Percentiles rank a stretch among this genome's conserved stretches.
Evolutionary conservation across 169 alveolate genomes (phyloP).

Genomic region (Perkinsus marinus): DNA sequence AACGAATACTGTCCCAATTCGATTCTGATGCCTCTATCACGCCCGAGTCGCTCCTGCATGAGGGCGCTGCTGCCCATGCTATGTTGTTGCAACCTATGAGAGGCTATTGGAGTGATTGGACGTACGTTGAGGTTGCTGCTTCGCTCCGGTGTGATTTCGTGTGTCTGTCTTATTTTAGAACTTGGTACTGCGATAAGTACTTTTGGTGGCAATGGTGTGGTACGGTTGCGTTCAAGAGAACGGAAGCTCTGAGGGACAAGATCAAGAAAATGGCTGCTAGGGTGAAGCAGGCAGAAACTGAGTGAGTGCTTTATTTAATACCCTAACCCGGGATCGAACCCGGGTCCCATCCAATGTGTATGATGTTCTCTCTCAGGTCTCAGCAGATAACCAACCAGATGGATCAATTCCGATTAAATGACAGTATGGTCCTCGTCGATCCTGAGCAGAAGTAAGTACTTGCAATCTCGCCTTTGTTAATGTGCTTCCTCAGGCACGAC

Average conservation of each 20-base stretch:
- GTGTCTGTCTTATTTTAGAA: background rate
- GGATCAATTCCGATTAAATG: background rate
- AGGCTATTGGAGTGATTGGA: background rate
- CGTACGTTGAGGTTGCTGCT: background rate
- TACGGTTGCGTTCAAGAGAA: background rate
- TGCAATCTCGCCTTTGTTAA: background rate
- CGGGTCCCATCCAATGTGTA: too few species aligned
- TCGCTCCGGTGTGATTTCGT: background rate
- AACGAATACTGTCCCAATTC: background rate
- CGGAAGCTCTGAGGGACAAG: background rate
- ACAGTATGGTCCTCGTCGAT: background rate
- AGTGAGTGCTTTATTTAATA: too few species aligned
- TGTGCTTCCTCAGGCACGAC: background rate
- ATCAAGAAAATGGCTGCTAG: background rate
- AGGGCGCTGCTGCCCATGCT: background rate
- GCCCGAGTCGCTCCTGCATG: background rate
- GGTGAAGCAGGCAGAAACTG: too few species aligned
- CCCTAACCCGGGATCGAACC: too few species aligned
- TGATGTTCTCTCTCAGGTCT: too few species aligned
- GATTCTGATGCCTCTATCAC: background rate
- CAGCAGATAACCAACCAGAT: too few species aligned
- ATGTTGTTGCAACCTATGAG: background rate
- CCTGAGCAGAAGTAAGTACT: background rate
- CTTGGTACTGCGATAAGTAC: background rate
- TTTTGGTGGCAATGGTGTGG: background rate